These are phyloP conservation scores for Botryotinia narcissicola DNA, from an alignment of 2,329 filamentous ascomycete genomes.

Conservation along the genomic window DNA sequence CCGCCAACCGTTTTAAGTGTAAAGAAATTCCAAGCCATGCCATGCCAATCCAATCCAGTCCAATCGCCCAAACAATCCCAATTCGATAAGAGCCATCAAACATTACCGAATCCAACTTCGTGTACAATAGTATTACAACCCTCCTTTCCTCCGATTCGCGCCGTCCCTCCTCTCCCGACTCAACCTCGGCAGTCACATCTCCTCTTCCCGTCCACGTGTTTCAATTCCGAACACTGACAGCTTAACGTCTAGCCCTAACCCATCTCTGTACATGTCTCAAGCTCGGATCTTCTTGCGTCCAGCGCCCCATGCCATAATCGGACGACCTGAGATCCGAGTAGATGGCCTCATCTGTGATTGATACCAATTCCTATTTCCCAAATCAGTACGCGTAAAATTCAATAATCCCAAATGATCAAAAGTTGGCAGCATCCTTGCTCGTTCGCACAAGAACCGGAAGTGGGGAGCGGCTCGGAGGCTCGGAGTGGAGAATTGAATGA, in stretches of 20 bases:
- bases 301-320: slow-evolving; percentile 56
- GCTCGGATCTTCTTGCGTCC: slow-evolving; percentile 61
- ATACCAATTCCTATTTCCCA: slow-evolving; percentile 49
- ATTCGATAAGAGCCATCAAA: background rate
- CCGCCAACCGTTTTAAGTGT: slow-evolving; percentile 7
- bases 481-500: background rate
- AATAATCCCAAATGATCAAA: background rate
- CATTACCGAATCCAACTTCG: background rate
- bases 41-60: background rate
- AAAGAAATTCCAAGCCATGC: background rate
- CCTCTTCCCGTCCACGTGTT: background rate
- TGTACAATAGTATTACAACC: slow-evolving; percentile 3
- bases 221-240: background rate
- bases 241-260: slow-evolving; percentile 46
- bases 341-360: slow-evolving; percentile 57
- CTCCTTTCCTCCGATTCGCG: background rate
- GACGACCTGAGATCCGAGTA: slow-evolving; percentile 54
- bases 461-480: background rate
- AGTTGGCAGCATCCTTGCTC: background rate
- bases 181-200: background rate
- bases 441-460: background rate
- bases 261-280: slow-evolving; percentile 57
- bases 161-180: background rate
- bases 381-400: background rate
- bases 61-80: background rate